These are phyloP conservation scores for Cairneyella variabilis DNA, from an alignment of 495 filamentous ascomycete genomes.

Conservation along the genomic window DNA sequence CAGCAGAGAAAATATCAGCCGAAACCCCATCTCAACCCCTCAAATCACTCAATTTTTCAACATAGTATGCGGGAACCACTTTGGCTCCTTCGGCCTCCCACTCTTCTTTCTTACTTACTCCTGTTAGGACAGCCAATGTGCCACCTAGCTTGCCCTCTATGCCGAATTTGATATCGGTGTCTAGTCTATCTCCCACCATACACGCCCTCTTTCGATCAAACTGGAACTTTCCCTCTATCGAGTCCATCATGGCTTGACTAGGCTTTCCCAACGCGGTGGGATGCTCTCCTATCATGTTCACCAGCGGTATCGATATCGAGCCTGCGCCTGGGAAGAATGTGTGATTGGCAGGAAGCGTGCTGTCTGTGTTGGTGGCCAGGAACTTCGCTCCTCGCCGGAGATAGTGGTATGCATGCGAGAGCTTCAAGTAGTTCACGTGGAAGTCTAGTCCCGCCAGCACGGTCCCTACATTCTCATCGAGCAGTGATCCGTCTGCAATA, in stretches of 20 bases:
- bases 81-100: slow-evolving; percentile 59
- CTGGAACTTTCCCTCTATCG: slow-evolving; percentile 90
- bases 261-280: slow-evolving; percentile 87
- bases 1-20: too few species aligned
- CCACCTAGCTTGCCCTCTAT: slow-evolving; percentile 87
- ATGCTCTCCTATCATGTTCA: slow-evolving; percentile 65
- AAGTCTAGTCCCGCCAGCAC: slow-evolving; percentile 90
- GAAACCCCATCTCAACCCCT: slow-evolving; percentile 28
- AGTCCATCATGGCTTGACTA: slow-evolving; percentile 98
- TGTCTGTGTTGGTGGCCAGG: slow-evolving; percentile 89
- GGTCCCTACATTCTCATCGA: slow-evolving; percentile 84
- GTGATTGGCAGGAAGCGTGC: slow-evolving; percentile 74
- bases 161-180: slow-evolving; percentile 96
- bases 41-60: slow-evolving; percentile 80
- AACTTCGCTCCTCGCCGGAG: slow-evolving; percentile 80
- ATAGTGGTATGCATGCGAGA: slow-evolving; percentile 80
- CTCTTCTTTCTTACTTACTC: slow-evolving; percentile 78
- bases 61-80: slow-evolving; percentile 71
- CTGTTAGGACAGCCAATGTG: slow-evolving; percentile 87
- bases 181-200: slow-evolving; percentile 92
- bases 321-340: slow-evolving; percentile 91
- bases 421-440: slow-evolving; percentile 91
- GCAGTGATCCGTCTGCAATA: slow-evolving; percentile 68
- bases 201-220: slow-evolving; percentile 82
- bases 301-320: slow-evolving; percentile 71